Evolutionary conservation across 2,329 filamentous ascomycete genomes (phyloP), one percentile per base, ranked within the genome.

Genomic region (Beauveria varroae): DNA sequence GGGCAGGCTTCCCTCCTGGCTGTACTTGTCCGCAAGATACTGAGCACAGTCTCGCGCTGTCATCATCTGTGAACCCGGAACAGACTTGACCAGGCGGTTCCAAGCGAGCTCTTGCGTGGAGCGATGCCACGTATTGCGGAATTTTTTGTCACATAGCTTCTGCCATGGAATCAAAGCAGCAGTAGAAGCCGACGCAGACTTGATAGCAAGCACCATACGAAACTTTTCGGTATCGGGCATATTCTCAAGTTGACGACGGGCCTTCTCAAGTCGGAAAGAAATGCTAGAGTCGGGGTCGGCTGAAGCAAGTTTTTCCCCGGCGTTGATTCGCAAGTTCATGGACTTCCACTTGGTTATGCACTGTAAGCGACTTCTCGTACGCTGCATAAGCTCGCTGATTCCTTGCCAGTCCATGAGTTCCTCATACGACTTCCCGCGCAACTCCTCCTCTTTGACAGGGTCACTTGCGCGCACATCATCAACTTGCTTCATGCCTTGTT

Each of bases 331-430:
- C 54, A 75, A 65, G 57, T 76, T 73, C 68, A 77, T 70, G 8
- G 73, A 65, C 63, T 81, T 83, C 86, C 87, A 91, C 69, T 92
- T 91, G 28, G 79, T 78, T 28, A 81, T 78, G 68, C 88, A 91
- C 69, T 90, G 87, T 26, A 89, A 78, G 3, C 86, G 81, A 63
- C 82, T 88, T 50, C 89, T 79, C 9, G 78, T 84, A 53, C 78
- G 76, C 16, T 75, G 78, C 82, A 92, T 86, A 59, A 79, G 78
- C 63, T 83, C 75, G 65, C 85, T 87, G 26, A 92, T 83, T 9
- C 77, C 71, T 55, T 81, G 76, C 88, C 88, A 92, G 67, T 88
- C 83, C 63, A 91, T 78, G 37, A 85, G 72, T 20, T 78, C 74
- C 63, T 83, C 80, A 49, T 83, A 78, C 1, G 76, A 70, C 18